Base-by-base conservation (phyloP, 306 rosid genomes). In the Cucumis cinereus region DNA sequence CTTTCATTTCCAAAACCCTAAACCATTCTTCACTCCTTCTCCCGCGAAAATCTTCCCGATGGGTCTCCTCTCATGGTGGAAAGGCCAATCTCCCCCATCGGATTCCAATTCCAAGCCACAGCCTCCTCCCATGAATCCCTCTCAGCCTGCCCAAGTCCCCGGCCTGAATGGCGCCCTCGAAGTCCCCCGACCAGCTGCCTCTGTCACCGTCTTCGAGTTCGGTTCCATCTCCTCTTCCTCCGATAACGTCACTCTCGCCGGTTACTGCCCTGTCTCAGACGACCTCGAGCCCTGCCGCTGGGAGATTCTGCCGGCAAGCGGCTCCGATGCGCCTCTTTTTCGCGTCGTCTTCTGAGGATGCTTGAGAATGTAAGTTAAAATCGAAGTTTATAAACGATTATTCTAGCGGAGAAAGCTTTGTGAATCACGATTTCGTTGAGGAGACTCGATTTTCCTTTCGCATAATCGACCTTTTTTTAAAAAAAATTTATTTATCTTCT, bases 271-370 rank as follows among this genome's bases (percentile, higher is more conserved):
- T 10, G 97, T 94, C 77, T 91, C 98, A 67, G 98, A 94, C 45
- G 97, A 94, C 4, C 95, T 94, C 68, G 95, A 94, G 77, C 98
- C 98, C 14, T 94, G 98, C 89, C 97, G 96, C 53, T 94, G 98
- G 97, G 97, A 91, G 86, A 86, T 94, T 63, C 80, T 89, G 38
- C 92, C 98, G 15, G 96, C 98, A 2, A 26, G 76, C 78, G 89
- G 78, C 62, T 78, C 96, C 45, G 91, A 90, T 59, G 95, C 96
- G 4, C 98, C 98, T 0, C 98, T 90, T 86, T 94, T 94, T 67
- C 97, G 96, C 73, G 90, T 91, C 30, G 95, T 89, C 74, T 90
- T 93, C 85, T 88, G 72, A 64, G 71, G 49, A 62, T 35, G 71
- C 49, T 64, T 64, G 49, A 64, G 71, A 62, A 36, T 67, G 74